Percentiles rank a stretch among this genome's conserved stretches.
phyloP scores from a whole-genome alignment of 2,329 filamentous ascomycete species.

The Ramularia endophylla region DNA sequence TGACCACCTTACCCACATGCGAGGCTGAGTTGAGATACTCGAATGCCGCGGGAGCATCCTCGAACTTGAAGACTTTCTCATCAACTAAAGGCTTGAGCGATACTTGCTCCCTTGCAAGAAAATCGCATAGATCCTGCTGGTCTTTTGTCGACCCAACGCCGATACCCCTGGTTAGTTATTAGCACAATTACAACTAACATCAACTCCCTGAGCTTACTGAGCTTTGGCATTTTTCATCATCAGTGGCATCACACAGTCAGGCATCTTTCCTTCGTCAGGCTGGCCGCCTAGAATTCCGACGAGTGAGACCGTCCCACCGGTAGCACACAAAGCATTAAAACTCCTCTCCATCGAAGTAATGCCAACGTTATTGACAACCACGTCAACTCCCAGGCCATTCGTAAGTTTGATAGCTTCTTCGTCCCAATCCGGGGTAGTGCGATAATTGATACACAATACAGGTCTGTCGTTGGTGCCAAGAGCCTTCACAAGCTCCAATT shows the following conservation, averaged over 20 bases:
- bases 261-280: slow-evolving; percentile 9
- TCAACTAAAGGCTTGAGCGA: slow-evolving; percentile 32
- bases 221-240: slow-evolving; percentile 20
- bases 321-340: slow-evolving; percentile 19
- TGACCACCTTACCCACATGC: slow-evolving; percentile 30
- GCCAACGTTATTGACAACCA: slow-evolving; percentile 45
- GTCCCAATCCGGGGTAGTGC: slow-evolving; percentile 52
- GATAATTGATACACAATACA: slow-evolving; percentile 53
- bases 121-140: slow-evolving; percentile 34
- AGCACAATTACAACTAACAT: slow-evolving; percentile 1
- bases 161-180: slow-evolving; percentile 13
- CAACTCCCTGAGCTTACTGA: slow-evolving; percentile 8
- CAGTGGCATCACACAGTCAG: slow-evolving; percentile 15
- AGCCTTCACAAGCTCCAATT: slow-evolving; percentile 46
- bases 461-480: slow-evolving; percentile 49
- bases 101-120: slow-evolving; percentile 36
- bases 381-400: slow-evolving; percentile 35
- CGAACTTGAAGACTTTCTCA: slow-evolving; percentile 33
- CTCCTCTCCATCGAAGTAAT: neutral
- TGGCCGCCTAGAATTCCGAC: slow-evolving; percentile 9
- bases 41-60: slow-evolving; percentile 27
- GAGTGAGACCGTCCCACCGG: slow-evolving; percentile 27
- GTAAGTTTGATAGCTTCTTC: slow-evolving; percentile 46
- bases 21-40: slow-evolving; percentile 22
- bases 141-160: slow-evolving; percentile 39